Conservation (phyloP, 2,329 filamentous ascomycete species). For the Cladophialophora carrionii region DNA sequence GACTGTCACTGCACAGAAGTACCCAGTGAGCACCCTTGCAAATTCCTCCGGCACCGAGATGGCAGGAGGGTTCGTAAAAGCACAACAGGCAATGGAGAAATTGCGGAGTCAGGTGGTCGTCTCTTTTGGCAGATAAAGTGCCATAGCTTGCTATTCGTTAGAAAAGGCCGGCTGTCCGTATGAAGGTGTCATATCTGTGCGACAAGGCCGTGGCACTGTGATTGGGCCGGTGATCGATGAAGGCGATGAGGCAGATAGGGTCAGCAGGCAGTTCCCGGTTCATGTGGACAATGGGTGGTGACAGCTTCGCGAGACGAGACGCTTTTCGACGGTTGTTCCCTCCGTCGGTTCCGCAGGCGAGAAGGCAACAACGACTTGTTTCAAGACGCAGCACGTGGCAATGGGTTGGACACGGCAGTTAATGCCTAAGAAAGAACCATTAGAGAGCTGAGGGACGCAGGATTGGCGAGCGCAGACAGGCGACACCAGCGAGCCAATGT, state of each 20-base stretch:
- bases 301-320: not conserved
- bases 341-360: not conserved
- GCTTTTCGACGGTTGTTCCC: not conserved
- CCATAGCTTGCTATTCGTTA: slow-evolving; percentile 9
- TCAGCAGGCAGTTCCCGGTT: not conserved
- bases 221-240: not conserved
- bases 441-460: not conserved
- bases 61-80: not conserved
- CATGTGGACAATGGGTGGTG: not conserved
- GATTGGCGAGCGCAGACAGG: not conserved
- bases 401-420: not conserved
- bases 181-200: not conserved
- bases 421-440: not conserved
- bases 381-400: not conserved
- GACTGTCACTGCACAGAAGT: not conserved
- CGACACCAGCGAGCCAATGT: not conserved
- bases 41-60: not conserved
- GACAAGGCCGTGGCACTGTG: not conserved
- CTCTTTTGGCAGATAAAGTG: not conserved
- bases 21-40: not conserved
- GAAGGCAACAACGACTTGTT: not conserved
- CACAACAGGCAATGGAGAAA: not conserved
- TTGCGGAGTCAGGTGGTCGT: slow-evolving; percentile 3
- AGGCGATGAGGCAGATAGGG: not conserved
- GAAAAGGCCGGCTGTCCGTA: not conserved